A percentile compares a stretch with the other conserved stretches of the same genome.
These are phyloP conservation scores for Nigrospora oryzae DNA, from an alignment of 2,329 filamentous ascomycete species.

Conservation along the genomic window DNA sequence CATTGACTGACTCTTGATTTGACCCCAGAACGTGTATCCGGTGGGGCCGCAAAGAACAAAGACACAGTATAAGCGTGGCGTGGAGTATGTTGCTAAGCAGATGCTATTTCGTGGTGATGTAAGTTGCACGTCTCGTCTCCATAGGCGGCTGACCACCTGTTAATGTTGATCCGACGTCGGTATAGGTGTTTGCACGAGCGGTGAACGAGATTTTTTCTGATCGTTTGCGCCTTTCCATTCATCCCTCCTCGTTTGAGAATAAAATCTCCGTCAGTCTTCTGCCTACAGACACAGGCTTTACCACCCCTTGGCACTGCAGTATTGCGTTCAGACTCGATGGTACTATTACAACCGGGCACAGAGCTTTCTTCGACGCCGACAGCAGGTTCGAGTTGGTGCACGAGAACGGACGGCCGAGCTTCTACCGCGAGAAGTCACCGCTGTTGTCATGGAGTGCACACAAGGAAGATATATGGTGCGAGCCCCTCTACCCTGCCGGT, in stretches of 20 bases:
- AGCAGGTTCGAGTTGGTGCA: slow-evolving; percentile 34
- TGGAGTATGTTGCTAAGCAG: slow-evolving; percentile 43
- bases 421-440: slow-evolving; percentile 39
- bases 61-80: slow-evolving; percentile 35
- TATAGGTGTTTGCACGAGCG: slow-evolving; percentile 41
- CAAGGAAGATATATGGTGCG: slow-evolving; percentile 7
- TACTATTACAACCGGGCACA: slow-evolving; percentile 27
- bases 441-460: slow-evolving; percentile 27
- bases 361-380: slow-evolving; percentile 29
- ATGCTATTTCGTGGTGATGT: slow-evolving; percentile 47
- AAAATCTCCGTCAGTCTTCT: slow-evolving; percentile 43
- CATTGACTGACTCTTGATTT: no score
- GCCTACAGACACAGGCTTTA: slow-evolving; percentile 33
- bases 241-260: slow-evolving; percentile 34
- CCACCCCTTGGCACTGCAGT: slow-evolving; percentile 46
- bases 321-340: slow-evolving; percentile 34
- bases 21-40: slow-evolving; percentile 28
- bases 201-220: slow-evolving; percentile 35
- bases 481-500: slow-evolving; percentile 39
- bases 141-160: neutral
- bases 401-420: slow-evolving; percentile 34
- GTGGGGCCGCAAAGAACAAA: slow-evolving; percentile 26
- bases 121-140: slow-evolving; percentile 11
- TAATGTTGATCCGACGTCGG: neutral
- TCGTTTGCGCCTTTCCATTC: slow-evolving; percentile 44